Base-by-base conservation (phyloP, 768 basidiomycete species). In the Tubosaeta sp. region DNA sequence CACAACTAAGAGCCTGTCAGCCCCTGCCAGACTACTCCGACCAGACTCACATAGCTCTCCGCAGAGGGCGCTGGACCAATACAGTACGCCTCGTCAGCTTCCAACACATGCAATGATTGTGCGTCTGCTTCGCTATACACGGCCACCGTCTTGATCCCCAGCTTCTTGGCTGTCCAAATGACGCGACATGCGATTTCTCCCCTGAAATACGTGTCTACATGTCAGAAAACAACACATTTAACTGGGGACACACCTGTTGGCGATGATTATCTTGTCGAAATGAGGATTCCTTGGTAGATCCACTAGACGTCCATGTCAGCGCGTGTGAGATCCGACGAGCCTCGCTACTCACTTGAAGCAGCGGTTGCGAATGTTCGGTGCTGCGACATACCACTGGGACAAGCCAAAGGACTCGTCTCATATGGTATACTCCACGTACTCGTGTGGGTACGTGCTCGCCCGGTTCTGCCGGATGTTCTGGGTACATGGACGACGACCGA, bases 121-220 rank as follows among this genome's bases (percentile, higher is more conserved):
- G 74, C 80, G 57, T 97, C 94, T 8, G 83, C 90, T 42, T 94
- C 90, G 53, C 88, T 91, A 64, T 87, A 96, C 7, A 97, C 89
- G 0, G 93, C 93, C 14, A 96, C 94, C 0, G 90, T 93, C 76
- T 81, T 85, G 65, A 96, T 86, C 0, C 94, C 94, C 4, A 96
- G 74, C 63, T 87, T 88, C 67, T 76, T 83, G 3, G 91, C 90
- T 0, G 94, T 95, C 22, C 89, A 84, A 49, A 95, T 95, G 39
- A 97, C 90, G 18, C 94, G 85, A 67, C 94, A 96, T 6, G 94
- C 93, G 56, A 97, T 97, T 69, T 97, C 94, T 41, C 94, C 94
- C 68, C 93, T 95, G 54, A 13, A 30, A 41, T 3, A 25, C 5
- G 18, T 52, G 13, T 14, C 39, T 30, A 21, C 51, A 10, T 42